Evolutionary conservation across 2,329 filamentous ascomycete genomes (phyloP).

Genomic region (Curvularia sp.): DNA sequence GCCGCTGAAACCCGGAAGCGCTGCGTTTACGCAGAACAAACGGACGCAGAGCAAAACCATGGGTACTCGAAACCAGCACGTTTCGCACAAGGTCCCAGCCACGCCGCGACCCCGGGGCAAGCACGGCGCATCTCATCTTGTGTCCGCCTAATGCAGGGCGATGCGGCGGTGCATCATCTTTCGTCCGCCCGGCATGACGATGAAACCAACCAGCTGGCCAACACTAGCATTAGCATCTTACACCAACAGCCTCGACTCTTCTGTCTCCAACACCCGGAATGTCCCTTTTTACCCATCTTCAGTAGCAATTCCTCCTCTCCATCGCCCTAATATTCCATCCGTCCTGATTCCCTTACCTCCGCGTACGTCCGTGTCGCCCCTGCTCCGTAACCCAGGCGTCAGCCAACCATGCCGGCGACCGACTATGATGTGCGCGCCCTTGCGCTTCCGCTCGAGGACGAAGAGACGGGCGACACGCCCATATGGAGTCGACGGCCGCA

Average conservation of each 20-base stretch:
- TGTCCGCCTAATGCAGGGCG: constrained; percentile 18
- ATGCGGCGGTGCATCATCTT: constrained; percentile 23
- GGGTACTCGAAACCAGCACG: neutral
- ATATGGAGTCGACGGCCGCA: constrained; percentile 60
- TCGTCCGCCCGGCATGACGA: constrained; percentile 26
- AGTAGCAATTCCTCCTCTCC: constrained; percentile 8
- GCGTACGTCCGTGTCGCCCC: constrained; percentile 26
- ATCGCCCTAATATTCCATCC: neutral
- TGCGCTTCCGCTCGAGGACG: constrained; percentile 58
- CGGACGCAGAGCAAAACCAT: neutral
- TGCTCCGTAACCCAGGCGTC: constrained; percentile 8
- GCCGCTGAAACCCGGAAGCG: neutral
- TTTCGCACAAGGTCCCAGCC: neutral
- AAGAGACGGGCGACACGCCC: constrained; percentile 57
- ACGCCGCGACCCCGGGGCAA: neutral
- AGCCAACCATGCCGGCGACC: constrained; percentile 45
- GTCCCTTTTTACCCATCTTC: constrained; percentile 12
- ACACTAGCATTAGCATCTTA: constrained; percentile 24
- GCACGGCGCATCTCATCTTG: constrained; percentile 4
- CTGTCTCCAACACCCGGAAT: constrained; percentile 17
- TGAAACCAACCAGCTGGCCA: constrained; percentile 28
- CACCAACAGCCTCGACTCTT: constrained; percentile 12
- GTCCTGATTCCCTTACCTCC: constrained; percentile 1
- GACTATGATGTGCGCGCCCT: constrained; percentile 63
- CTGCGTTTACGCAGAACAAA: constrained; percentile 6